These are phyloP conservation scores for Sporobolomyces roseus DNA, from an alignment of 768 basidiomycete species.

Conservation along the genomic window DNA sequence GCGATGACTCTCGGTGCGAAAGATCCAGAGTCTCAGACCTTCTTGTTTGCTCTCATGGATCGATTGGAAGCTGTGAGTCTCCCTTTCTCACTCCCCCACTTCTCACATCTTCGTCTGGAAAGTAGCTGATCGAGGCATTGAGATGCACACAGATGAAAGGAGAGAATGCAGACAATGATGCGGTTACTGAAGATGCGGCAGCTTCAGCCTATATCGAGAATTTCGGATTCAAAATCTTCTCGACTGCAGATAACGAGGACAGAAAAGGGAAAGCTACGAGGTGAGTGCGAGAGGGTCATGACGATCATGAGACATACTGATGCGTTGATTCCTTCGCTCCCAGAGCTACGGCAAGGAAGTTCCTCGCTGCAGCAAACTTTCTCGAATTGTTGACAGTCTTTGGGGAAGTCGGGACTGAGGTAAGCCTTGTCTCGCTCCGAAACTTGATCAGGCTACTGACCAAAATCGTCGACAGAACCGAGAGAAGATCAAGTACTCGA, in stretches of 20 bases:
- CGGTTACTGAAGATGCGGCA: conserved; percentile 73
- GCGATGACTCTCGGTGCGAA: conserved; percentile 66
- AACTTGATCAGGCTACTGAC: conserved; percentile 45
- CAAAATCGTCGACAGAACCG: conserved; percentile 54
- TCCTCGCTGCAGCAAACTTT: conserved; percentile 90
- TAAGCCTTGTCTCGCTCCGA: conserved; percentile 41
- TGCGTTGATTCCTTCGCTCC: too few species aligned
- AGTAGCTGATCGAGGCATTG: neutral
- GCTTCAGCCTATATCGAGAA: conserved; percentile 89
- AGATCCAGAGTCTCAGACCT: conserved; percentile 64
- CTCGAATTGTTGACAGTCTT: conserved; percentile 81
- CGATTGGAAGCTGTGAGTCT: conserved; percentile 63
- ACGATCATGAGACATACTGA: too few species aligned
- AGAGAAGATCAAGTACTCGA: conserved; percentile 85
- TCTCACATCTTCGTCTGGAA: neutral
- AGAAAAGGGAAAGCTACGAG: conserved; percentile 69
- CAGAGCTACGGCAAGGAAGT: conserved; percentile 88
- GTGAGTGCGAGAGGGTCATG: too few species aligned
- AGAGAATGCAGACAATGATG: conserved; percentile 68
- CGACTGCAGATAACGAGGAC: conserved; percentile 84
- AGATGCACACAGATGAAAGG: conserved; percentile 60
- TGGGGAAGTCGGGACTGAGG: conserved; percentile 59
- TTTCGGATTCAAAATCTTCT: conserved; percentile 87
- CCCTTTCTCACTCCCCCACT: neutral
- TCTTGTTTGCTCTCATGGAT: conserved; percentile 70